Evolutionary conservation across 495 filamentous ascomycete genomes (phyloP), one percentile per base, ranked within the genome.

Genomic region (Patellaria atrata): DNA sequence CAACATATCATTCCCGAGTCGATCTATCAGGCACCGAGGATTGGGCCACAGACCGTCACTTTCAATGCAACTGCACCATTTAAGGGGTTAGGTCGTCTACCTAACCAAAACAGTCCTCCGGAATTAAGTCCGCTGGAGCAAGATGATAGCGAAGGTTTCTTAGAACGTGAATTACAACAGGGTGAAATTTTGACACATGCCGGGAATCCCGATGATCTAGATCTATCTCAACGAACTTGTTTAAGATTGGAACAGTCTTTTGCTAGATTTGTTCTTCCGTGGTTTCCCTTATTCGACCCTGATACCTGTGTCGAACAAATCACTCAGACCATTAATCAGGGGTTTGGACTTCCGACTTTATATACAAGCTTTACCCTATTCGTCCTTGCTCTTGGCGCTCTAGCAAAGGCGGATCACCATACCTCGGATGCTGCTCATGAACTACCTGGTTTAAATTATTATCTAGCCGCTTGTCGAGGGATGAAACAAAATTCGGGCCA

Each of bases 231-330:
- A 5, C 28, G 14, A 12, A 9, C 14, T 17, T 14, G 28, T 18
- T 31, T 11, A 2, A 9, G 28, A 18, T 16, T 31, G 2, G 15
- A 31, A 9, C 28, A 14, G 20, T 31, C 28, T 14, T 31, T 31
- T 10, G 28, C 28, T 14, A 31, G n/a, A 3, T 17, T 9, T 16
- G 20, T 14, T 2, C 28, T 31, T 31, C 10, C 28, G 10, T 31
- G 28, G 28, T 31, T 31, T 18, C 28, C 28, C 14, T 9, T 31
- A 31, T 31, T 31, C 20, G 28, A 31, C 14, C 28, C 3, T 14
- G 28, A 31, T 3, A 14, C 28, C 28, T 31, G 16, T 31, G 16
- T 18, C 28, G 20, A 31, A 31, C 20, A 9, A 18, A 18, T 9
- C 10, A 18, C 28, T n/a, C 10, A 31, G 20, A 2, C 9, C 2